Base-by-base conservation (phyloP, 208 protist genomes). In the Leptomonas seymouri region DNA sequence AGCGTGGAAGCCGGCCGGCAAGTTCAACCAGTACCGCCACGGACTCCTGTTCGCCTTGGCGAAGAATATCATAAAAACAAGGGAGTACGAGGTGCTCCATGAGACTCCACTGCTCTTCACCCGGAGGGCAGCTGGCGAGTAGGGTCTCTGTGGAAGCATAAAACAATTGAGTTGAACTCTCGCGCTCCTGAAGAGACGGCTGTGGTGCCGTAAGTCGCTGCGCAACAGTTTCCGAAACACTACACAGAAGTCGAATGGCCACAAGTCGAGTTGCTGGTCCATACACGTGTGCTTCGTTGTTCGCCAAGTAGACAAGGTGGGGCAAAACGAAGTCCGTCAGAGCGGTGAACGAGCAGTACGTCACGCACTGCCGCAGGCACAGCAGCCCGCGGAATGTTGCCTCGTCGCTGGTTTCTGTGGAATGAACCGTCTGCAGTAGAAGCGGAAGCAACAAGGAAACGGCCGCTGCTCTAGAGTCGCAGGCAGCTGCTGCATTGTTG, bases 21-120 rank as follows among this genome's bases (percentile, higher is more conserved):
- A 96, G 27, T 63, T 92, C 86, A 18, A 78, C 71, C 18, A 93
- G 67, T 36, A 96, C 65, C 31, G 57, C 49, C 16, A 85, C 74
- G 3, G 76, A 65, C 41, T 73, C 61, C 48, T 73, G 61, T 46
- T 67, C 74, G 14, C 56, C 54, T 28, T 66, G 55, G n/a, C 63
- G 67, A 14, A 79, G 57, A 20, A 79, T 14, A 30, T 76, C 74
- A 42, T 64, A 69, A 0, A 85, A 58, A 9, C 66, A 78, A 2
- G 68, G 73, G 18, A 90, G 62, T 28, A 78, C 68, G 21, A 81
- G 39, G 23, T 78, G 60, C 39, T 84, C 76, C 62, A 78, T 44
- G 15, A 83, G 63, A 0, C 60, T 48, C 72, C 62, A 68, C 55
- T 78, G 60, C 51, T 81, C 71, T 27, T 81, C 76, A 28, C 58